Base-by-base conservation (phyloP, 78 protist species). In the Acrasis kona region DNA sequence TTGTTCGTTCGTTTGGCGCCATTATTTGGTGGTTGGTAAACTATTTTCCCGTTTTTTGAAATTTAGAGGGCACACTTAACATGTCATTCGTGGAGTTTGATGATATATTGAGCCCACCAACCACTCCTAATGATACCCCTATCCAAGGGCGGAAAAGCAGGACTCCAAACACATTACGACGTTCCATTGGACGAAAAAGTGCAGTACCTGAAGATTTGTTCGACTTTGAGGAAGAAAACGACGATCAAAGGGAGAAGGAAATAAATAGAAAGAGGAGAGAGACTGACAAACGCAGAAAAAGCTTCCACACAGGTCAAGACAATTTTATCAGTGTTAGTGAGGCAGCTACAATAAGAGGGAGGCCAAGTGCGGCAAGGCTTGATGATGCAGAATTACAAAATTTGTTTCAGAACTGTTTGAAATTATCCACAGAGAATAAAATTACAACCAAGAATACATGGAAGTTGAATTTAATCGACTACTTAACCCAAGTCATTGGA, bases 371-470 rank as follows among this genome's bases (percentile, higher is more conserved):
- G n/a, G 19, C 34, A 50, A 50, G 61, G 19, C 61, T 50, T n/a
- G 19, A 19, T 50, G 34, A 19, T 31, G 71, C 12, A 19, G 71
- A 19, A 67, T 19, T 67, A 31, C n/a, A 58, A 66, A 12, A 72
- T 12, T n/a, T 72, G 12, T 72, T 19, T 39, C n/a, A n/a, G 12
- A 36, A 72, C 40, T 39, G 70, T 66, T 12, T 76, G 19, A 74
- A 67, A 19, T 28, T 67, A 30, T 67, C 71, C n/a, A 67, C 71
- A 30, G 71, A 67, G 39, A 70, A 95, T 91, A 95, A 95, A 82
- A 85, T 95, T 80, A 95, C 68, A 77, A 68, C 50, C 67, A 93
- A 93, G 72, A 95, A 95, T 74, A 36, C 96, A 7, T 95, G 97
- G 97, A 5, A 34, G 9, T 39, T 95, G 39, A 50, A 57, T 8